Conservation (phyloP, 495 filamentous ascomycete genomes). For the Neurospora sp. region DNA sequence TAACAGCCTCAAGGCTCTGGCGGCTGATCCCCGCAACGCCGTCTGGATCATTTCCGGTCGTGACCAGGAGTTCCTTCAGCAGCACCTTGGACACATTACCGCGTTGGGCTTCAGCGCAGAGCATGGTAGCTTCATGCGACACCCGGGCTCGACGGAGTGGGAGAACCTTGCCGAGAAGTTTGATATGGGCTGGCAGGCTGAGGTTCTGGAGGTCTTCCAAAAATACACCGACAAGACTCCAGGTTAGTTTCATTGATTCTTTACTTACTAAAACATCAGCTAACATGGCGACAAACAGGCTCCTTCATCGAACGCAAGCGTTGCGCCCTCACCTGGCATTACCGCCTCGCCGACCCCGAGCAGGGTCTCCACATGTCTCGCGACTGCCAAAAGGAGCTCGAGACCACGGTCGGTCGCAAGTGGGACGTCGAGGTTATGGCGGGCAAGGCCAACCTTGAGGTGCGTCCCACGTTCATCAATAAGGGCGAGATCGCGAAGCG, state of each 20-base stretch:
- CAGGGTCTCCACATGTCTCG: conserved; percentile 64
- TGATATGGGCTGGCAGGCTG: conserved; percentile 82
- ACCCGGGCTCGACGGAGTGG: conserved; percentile 65
- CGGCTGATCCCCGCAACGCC: conserved; percentile 66
- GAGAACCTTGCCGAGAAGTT: conserved; percentile 71
- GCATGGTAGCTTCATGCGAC: conserved; percentile 86
- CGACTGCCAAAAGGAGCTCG: conserved; percentile 67
- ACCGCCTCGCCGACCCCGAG: conserved; percentile 78
- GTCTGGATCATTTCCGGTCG: conserved; percentile 98
- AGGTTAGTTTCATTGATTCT: too few species aligned
- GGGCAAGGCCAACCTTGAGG: conserved; percentile 91
- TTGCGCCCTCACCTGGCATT: conserved; percentile 93
- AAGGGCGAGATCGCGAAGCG: conserved; percentile 86
- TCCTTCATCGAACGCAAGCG: conserved; percentile 89
- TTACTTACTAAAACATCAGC: neutral
- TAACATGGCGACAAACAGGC: conserved; percentile 34
- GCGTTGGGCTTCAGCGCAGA: conserved; percentile 86
- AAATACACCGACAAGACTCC: conserved; percentile 75
- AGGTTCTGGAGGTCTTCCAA: conserved; percentile 70
- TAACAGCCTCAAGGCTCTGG: conserved; percentile 64
- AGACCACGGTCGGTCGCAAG: conserved; percentile 58
- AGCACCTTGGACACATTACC: conserved; percentile 77
- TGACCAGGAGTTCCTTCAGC: conserved; percentile 76
- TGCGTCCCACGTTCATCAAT: conserved; percentile 92
- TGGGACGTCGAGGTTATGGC: conserved; percentile 92